These are phyloP conservation scores for Benincasa hispida DNA, from an alignment of 306 rosid species.

Conservation along the genomic window DNA sequence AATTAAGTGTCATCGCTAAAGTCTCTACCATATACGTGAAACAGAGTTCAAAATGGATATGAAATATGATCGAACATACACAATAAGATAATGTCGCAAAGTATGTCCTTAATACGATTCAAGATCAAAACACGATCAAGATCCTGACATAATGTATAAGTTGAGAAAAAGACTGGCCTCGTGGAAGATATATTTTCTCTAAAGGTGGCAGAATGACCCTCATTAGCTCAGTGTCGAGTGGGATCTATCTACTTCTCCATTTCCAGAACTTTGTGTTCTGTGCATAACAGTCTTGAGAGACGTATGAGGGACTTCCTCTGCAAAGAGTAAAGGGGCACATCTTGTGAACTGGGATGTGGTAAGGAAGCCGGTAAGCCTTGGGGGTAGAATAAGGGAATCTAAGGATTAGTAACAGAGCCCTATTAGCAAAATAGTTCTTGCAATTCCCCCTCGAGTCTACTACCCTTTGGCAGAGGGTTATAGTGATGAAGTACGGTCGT, in stretches of 20 bases:
- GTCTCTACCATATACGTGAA: background rate
- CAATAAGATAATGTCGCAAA: background rate
- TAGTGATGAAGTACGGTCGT: too few species aligned
- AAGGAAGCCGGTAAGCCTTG: background rate
- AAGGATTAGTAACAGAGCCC: background rate
- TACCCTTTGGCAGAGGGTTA: background rate
- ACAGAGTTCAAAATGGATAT: constrained; percentile 3
- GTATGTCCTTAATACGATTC: background rate
- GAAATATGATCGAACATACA: background rate
- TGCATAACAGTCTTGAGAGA: too few species aligned
- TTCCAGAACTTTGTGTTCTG: background rate
- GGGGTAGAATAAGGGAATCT: background rate
- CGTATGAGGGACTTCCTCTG: background rate
- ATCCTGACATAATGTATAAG: background rate
- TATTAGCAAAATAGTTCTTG: background rate
- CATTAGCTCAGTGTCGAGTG: background rate
- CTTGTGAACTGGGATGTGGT: background rate
- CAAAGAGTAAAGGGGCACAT: background rate
- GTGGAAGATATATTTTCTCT: background rate
- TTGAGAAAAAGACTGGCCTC: background rate
- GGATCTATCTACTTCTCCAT: background rate
- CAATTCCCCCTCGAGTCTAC: background rate
- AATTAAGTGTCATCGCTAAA: background rate
- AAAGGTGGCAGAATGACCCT: background rate
- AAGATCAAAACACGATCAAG: background rate